Percentiles rank a stretch among this genome's conserved stretches.
Evolutionary conservation across 1,284 basidiomycete genomes (phyloP).

Genomic region (Boletus calvinii): DNA sequence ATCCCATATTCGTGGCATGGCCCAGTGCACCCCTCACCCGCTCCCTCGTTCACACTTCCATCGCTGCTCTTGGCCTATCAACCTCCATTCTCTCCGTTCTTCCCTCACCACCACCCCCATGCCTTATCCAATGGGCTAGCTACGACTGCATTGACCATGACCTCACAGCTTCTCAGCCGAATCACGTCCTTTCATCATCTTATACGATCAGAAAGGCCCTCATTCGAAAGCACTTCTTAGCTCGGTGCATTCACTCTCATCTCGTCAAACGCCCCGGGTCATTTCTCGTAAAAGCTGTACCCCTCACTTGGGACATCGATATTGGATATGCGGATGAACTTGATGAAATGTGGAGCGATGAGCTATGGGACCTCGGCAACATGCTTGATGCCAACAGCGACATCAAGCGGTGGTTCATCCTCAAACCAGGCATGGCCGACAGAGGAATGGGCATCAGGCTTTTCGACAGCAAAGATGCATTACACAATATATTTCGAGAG

Average conservation of each 20-base stretch:
- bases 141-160: constrained; percentile 85
- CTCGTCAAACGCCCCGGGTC: constrained; percentile 69
- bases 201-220: constrained; percentile 92
- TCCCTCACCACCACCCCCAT: constrained; percentile 19
- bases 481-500: constrained; percentile 79
- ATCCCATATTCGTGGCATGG: constrained; percentile 63
- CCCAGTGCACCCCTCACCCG: constrained; percentile 77
- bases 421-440: constrained; percentile 98
- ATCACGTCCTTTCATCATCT: constrained; percentile 70
- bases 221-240: constrained; percentile 94
- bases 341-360: constrained; percentile 92
- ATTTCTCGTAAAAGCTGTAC: constrained; percentile 55
- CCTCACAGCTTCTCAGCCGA: constrained; percentile 51
- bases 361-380: constrained; percentile 84
- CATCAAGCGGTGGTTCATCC: constrained; percentile 77
- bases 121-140: constrained; percentile 71
- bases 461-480: constrained; percentile 76
- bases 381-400: constrained; percentile 47
- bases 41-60: constrained; percentile 64
- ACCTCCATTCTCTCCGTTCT: constrained; percentile 31
- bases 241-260: constrained; percentile 74
- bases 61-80: constrained; percentile 42
- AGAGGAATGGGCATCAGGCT: constrained; percentile 93
- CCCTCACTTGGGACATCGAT: constrained; percentile 86
- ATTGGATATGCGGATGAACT: constrained; percentile 93